phyloP scores from a whole-genome alignment of 2,329 filamentous ascomycete species.

The Aspergillus fumigatus region DNA sequence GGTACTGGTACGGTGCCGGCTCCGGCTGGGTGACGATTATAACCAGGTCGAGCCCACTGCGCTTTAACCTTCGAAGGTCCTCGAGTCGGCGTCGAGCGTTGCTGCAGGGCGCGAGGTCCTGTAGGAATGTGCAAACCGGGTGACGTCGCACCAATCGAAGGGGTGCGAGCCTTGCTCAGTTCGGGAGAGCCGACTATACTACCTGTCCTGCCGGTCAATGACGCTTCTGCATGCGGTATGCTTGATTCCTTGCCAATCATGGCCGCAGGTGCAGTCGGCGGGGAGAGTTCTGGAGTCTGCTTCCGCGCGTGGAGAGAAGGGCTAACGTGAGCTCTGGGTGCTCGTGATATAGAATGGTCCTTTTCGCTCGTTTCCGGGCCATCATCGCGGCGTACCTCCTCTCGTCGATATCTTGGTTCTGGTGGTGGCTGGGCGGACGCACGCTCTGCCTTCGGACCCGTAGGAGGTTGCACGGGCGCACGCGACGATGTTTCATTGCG shows the following conservation, averaged over 20 bases:
- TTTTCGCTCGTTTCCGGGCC: slow-evolving; percentile 18
- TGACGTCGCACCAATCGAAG: slow-evolving; percentile 25
- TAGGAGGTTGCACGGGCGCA: slow-evolving; percentile 35
- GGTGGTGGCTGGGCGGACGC: slow-evolving; percentile 18
- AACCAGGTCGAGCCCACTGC: slow-evolving; percentile 38
- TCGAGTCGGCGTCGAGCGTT: slow-evolving; percentile 28
- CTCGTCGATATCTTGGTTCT: slow-evolving; percentile 23
- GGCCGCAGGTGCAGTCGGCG: slow-evolving; percentile 35
- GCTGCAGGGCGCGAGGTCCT: slow-evolving; percentile 38
- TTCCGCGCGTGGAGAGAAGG: slow-evolving; percentile 15
- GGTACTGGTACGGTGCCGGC: slow-evolving; percentile 14
- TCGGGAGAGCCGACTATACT: slow-evolving; percentile 23
- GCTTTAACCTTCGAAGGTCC: slow-evolving; percentile 33
- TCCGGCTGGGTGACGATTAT: slow-evolving; percentile 21
- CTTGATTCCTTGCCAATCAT: slow-evolving; percentile 26
- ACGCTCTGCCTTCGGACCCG: slow-evolving; percentile 42
- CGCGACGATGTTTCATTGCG: slow-evolving; percentile 17
- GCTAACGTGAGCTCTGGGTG: slow-evolving; percentile 16
- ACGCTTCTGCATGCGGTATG: slow-evolving; percentile 15
- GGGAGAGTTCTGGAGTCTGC: slow-evolving; percentile 26
- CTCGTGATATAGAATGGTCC: slow-evolving; percentile 23
- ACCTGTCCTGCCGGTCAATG: slow-evolving; percentile 14
- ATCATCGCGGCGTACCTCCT: slow-evolving; percentile 20
- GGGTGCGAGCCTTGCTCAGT: slow-evolving; percentile 19
- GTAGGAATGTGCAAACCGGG: slow-evolving; percentile 36